Evolutionary conservation across 768 basidiomycete species (phyloP).

Genomic region (Jaapia argillacea): DNA sequence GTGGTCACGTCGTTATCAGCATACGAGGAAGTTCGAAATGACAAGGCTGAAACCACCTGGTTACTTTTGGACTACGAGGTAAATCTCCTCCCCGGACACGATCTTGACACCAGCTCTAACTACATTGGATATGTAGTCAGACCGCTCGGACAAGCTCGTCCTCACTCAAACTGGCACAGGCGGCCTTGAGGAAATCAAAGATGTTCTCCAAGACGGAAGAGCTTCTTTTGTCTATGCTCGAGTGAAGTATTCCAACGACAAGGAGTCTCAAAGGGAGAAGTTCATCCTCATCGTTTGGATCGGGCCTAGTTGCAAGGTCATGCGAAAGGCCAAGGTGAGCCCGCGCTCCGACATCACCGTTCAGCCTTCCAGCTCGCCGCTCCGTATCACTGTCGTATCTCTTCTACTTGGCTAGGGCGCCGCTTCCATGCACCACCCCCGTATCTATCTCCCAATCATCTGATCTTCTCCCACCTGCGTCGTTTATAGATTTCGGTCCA

Average conservation of each 20-base stretch:
- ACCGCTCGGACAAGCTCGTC: slow-evolving; percentile 71
- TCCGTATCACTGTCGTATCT: background rate
- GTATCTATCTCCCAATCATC: no score
- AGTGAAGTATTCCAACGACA: slow-evolving; percentile 79
- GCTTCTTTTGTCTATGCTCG: slow-evolving; percentile 83
- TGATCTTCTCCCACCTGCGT: no score
- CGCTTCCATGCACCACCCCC: no score
- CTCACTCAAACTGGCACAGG: slow-evolving; percentile 75
- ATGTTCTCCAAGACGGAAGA: slow-evolving; percentile 57
- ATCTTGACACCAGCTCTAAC: background rate
- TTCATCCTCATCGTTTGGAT: slow-evolving; percentile 84
- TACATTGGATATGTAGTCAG: slow-evolving; percentile 30
- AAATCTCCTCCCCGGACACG: slow-evolving; percentile 9
- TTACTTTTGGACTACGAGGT: slow-evolving; percentile 84
- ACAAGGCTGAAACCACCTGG: slow-evolving; percentile 88
- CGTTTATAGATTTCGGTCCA: slow-evolving; percentile 79
- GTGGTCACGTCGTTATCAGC: slow-evolving; percentile 42
- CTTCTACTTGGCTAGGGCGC: background rate
- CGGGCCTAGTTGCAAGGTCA: slow-evolving; percentile 72
- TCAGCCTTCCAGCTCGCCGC: slow-evolving; percentile 7
- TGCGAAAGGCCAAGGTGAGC: slow-evolving; percentile 85
- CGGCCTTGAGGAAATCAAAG: slow-evolving; percentile 69
- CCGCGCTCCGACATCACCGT: slow-evolving; percentile 4
- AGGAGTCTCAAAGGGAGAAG: slow-evolving; percentile 82
- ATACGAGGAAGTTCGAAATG: slow-evolving; percentile 77